phyloP scores from a whole-genome alignment of 2,329 filamentous ascomycete species.

The Aspergillus sp. region DNA sequence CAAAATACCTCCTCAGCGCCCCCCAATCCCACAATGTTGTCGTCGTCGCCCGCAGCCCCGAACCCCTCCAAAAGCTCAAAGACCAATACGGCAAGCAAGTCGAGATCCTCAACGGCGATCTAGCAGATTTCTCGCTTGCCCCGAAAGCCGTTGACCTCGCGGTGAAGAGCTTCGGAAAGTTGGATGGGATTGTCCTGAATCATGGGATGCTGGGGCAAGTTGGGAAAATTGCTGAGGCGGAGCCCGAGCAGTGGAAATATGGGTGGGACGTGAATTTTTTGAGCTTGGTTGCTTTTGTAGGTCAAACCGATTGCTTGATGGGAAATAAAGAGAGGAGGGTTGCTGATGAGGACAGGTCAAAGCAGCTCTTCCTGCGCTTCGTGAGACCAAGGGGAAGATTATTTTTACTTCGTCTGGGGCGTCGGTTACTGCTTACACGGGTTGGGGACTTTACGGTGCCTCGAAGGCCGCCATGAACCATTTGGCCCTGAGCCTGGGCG shows the following conservation, averaged over 20 bases:
- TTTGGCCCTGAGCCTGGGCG: constrained; percentile 21
- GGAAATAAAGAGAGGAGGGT: too few species aligned
- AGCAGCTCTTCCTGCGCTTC: constrained; percentile 26
- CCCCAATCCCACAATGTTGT: constrained; percentile 50
- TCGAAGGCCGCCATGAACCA: constrained; percentile 34
- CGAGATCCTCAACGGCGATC: constrained; percentile 52
- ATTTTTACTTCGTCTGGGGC: constrained; percentile 33
- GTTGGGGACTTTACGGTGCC: constrained; percentile 32
- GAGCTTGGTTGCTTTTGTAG: constrained; percentile 69
- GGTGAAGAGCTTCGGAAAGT: constrained; percentile 57
- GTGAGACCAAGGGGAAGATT: constrained; percentile 28
- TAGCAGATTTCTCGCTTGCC: constrained; percentile 49
- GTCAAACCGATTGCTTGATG: too few species aligned
- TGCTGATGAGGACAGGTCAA: constrained; percentile 15
- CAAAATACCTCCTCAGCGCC: constrained; percentile 51
- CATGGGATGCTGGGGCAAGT: constrained; percentile 78
- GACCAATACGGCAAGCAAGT: constrained; percentile 49
- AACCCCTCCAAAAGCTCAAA: constrained; percentile 49
- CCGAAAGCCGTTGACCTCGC: constrained; percentile 60
- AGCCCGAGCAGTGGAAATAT: constrained; percentile 66
- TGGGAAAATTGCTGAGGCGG: constrained; percentile 59
- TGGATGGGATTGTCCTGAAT: constrained; percentile 83
- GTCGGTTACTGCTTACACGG: constrained; percentile 23
- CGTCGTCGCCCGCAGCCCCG: constrained; percentile 50
- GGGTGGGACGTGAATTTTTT: constrained; percentile 83